Evolutionary conservation across 192 early-diverging fungal species (phyloP), one percentile per base, ranked within the genome.

Genomic region (Helicostylum pulchrum): DNA sequence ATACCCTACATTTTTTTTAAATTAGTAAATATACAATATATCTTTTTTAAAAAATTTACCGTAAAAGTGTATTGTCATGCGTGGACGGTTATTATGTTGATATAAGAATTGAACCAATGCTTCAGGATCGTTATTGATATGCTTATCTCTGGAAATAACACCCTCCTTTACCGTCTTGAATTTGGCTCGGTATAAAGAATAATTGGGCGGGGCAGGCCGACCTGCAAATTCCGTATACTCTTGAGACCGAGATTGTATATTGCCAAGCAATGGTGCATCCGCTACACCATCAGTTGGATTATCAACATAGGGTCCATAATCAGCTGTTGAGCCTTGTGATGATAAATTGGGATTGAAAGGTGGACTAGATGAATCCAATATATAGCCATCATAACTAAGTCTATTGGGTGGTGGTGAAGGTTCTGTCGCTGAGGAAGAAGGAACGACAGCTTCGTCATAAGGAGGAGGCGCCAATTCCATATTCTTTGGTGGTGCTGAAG

Each of bases 41-140:
- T 34, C 4, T 30, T 23, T 53, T 20, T 48, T 14, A 4, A 2
- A 23, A 31, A n/a, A 21, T 10, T 42, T 64, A 66, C 72, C 72
- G 60, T 59, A 61, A 53, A 73, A 67, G 26, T 66, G 51, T 42
- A 75, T 50, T n/a, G 39, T 21, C 66, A 75, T 69, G 11, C 46
- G 45, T 9, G 73, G 73, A 8, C 53, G 49, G 0, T 52, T 66
- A 53, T 75, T 71, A 30, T 75, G 73, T 7, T 69, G 60, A 19
- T 61, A 42, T 52, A 76, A 42, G 17, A 76, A 76, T 17, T 71
- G 69, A 4, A 54, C 44, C 0, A 76, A 48, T 42, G 74, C 74
- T 50, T 76, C 74, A 9, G 64, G 61, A 44, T 76, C 69, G 7
- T 61, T 21, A 46, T 76, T 76, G 1, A 76, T 54, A 39, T 76